phyloP scores from a whole-genome alignment of 345 rosid species.

The Kandelia obovata region DNA sequence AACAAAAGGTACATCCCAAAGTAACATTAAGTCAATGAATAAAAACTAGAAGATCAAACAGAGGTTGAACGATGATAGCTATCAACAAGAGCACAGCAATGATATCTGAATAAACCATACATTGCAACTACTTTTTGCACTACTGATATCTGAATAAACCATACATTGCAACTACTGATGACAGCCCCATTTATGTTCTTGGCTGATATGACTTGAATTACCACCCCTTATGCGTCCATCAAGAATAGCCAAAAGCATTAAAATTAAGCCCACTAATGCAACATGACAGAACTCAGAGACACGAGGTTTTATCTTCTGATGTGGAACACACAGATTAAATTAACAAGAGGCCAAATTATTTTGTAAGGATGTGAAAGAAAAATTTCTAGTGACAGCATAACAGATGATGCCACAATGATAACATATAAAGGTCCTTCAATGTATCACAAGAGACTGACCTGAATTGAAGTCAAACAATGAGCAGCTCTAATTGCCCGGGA shows the following conservation, averaged over 20 bases:
- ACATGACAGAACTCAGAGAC: background rate
- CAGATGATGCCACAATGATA: background rate
- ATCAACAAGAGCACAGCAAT: no score
- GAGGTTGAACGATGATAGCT: background rate
- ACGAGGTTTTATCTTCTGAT: background rate
- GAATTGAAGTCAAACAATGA: slow-evolving; percentile 95
- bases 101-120: no score
- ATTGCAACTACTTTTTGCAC: no score
- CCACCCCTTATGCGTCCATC: background rate
- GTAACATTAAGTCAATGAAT: background rate
- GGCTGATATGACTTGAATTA: background rate
- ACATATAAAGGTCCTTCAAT: background rate
- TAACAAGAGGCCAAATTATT: no score
- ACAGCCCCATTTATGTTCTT: no score
- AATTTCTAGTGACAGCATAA: background rate
- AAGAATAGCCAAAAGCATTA: slow-evolving; percentile 3
- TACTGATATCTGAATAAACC: no score
- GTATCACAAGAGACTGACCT: slow-evolving; percentile 46
- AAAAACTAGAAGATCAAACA: background rate
- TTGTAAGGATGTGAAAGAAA: no score
- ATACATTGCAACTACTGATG: no score
- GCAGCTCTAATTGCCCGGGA: slow-evolving; percentile 94
- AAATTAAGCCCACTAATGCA: background rate
- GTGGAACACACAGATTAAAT: no score
- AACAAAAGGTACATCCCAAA: slow-evolving; percentile 9